A percentile compares a stretch with the other conserved stretches of the same genome.
Conservation (phyloP, 495 filamentous ascomycete genomes). For the Letharia columbiana region DNA sequence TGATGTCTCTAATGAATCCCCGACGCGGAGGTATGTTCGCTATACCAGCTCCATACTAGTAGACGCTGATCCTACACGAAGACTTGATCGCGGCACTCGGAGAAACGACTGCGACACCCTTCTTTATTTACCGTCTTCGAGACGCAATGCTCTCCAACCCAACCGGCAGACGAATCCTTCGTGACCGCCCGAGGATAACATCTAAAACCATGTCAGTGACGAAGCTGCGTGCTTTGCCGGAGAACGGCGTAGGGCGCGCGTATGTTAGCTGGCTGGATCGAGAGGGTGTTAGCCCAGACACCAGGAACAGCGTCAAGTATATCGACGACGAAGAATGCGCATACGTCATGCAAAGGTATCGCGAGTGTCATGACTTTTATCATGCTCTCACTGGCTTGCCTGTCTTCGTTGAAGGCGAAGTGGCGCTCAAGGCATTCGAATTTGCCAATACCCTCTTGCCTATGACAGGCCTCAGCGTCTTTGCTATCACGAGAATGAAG, state of each 20-base stretch:
- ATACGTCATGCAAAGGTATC: constrained; percentile 97
- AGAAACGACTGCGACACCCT: constrained; percentile 88
- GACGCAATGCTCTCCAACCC: constrained; percentile 78
- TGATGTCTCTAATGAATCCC: constrained; percentile 72
- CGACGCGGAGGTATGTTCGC: constrained; percentile 55
- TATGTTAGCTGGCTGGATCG: constrained; percentile 85
- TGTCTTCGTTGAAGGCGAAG: constrained; percentile 84
- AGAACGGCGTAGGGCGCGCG: constrained; percentile 70
- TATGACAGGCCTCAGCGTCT: constrained; percentile 84
- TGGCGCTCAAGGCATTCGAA: constrained; percentile 93
- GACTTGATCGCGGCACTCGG: constrained; percentile 91
- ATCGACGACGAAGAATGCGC: constrained; percentile 92
- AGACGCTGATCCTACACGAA: constrained; percentile 28
- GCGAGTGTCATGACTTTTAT: constrained; percentile 97
- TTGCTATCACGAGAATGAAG: constrained; percentile 54
- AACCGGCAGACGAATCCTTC: constrained; percentile 85
- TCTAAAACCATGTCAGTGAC: constrained; percentile 63
- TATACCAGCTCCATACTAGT: not conserved
- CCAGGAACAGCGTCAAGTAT: constrained; percentile 69
- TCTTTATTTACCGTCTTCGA: constrained; percentile 88
- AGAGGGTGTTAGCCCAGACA: constrained; percentile 89
- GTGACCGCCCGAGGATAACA: constrained; percentile 80
- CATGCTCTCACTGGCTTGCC: constrained; percentile 91
- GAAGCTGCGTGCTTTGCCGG: constrained; percentile 60
- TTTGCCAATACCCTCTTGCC: constrained; percentile 89